Evolutionary conservation across 768 basidiomycete species (phyloP).

Genomic region (Holtermanniella nyarrowii): DNA sequence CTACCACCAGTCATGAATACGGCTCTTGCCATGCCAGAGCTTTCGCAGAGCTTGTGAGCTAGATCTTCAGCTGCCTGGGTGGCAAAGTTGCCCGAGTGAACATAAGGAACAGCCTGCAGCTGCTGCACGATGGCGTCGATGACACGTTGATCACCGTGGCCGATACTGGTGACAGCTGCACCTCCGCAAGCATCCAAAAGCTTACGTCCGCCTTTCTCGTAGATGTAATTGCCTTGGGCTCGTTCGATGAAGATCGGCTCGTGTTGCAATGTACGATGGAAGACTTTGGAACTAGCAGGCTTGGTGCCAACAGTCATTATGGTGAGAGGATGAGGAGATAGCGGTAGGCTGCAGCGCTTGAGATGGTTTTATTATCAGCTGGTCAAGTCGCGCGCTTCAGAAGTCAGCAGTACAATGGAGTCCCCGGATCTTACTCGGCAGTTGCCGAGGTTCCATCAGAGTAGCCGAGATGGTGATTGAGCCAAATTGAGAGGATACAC

Average conservation of each 20-base stretch:
- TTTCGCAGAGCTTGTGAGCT: slow-evolving; percentile 55
- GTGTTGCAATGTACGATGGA: slow-evolving; percentile 10
- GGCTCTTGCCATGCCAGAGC: slow-evolving; percentile 58
- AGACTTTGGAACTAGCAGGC: not conserved
- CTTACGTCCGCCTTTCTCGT: slow-evolving; percentile 57
- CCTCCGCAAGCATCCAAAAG: slow-evolving; percentile 75
- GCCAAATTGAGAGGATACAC: too few species aligned
- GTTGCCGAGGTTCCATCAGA: too few species aligned
- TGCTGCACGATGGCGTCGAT: slow-evolving; percentile 28
- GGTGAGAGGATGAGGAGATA: too few species aligned
- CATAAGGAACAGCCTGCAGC: slow-evolving; percentile 3
- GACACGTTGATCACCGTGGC: slow-evolving; percentile 62
- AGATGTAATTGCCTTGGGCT: slow-evolving; percentile 57
- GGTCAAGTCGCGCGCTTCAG: too few species aligned
- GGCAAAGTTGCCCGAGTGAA: slow-evolving; percentile 29
- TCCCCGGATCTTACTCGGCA: too few species aligned
- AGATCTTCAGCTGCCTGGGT: slow-evolving; percentile 72
- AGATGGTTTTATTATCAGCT: too few species aligned
- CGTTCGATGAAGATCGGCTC: slow-evolving; percentile 8
- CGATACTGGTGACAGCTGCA: slow-evolving; percentile 71
- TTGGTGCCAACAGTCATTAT: too few species aligned
- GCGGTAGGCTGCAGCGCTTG: too few species aligned
- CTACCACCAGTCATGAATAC: slow-evolving; percentile 65
- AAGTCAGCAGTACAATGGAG: too few species aligned
- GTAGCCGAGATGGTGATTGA: too few species aligned